Conservation (phyloP, 345 rosid species). For the Alliaria petiolata region DNA sequence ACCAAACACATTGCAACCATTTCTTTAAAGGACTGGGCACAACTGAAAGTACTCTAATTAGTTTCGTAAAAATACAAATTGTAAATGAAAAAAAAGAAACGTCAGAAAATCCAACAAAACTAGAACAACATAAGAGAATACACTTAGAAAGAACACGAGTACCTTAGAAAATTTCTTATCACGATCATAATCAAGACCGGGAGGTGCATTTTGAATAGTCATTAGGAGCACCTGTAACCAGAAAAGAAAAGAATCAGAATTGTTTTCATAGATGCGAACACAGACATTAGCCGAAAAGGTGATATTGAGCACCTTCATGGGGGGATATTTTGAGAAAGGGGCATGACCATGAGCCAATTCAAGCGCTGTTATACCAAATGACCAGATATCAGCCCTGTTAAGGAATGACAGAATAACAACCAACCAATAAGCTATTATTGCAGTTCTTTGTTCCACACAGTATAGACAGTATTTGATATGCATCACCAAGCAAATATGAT, state of each 20-base stretch:
- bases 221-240: constrained; percentile 77
- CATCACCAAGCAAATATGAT: neutral
- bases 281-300: neutral
- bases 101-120: neutral
- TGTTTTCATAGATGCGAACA: neutral
- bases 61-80: constrained; percentile 41
- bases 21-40: constrained; percentile 99
- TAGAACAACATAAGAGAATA: constrained; percentile 13
- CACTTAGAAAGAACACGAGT: constrained; percentile 66
- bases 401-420: constrained; percentile 19
- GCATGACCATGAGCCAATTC: constrained; percentile 99
- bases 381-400: constrained; percentile 98
- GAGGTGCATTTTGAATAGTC: constrained; percentile 99
- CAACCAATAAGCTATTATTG: constrained; percentile 21
- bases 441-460: too few relatives aligned
- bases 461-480: too few relatives aligned
- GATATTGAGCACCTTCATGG: constrained; percentile 76
- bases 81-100: neutral
- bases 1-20: constrained; percentile 99
- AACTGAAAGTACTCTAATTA: constrained; percentile 84
- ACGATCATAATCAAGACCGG: constrained; percentile 96
- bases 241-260: neutral
- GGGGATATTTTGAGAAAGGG: constrained; percentile 96
- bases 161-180: constrained; percentile 99
- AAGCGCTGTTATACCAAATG: constrained; percentile 94